These are phyloP conservation scores for Oidiodendron maius DNA, from an alignment of 495 filamentous ascomycete species.

Conservation along the genomic window DNA sequence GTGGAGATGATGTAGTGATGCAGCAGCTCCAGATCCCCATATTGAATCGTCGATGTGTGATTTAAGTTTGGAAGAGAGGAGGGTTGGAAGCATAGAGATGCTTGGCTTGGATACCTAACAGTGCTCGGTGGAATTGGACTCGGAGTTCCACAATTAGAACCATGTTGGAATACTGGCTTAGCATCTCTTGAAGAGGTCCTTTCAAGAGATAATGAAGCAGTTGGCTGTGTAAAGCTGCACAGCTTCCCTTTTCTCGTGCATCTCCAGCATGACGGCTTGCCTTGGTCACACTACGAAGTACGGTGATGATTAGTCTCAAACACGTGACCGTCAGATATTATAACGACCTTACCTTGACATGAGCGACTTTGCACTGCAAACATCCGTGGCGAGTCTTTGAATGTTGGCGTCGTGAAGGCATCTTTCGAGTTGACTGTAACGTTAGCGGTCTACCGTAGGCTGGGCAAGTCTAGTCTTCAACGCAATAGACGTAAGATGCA, in stretches of 20 bases:
- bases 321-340: no score
- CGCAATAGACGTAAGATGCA: no score
- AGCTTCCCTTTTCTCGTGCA: not conserved
- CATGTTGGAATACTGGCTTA: no score
- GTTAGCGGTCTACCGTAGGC: no score
- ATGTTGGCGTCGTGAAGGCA: slow-evolving; percentile 11
- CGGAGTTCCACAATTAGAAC: no score
- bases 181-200: not conserved
- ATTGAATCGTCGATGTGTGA: not conserved
- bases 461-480: no score
- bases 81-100: no score
- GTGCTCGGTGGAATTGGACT: no score
- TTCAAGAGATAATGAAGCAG: not conserved
- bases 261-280: slow-evolving; percentile 1
- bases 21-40: slow-evolving; percentile 14
- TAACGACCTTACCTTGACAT: slow-evolving; percentile 5
- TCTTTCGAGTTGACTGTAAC: no score
- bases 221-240: not conserved
- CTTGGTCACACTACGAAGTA: slow-evolving; percentile 3
- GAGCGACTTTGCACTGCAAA: slow-evolving; percentile 4
- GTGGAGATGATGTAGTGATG: slow-evolving; percentile 12
- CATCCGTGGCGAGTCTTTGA: slow-evolving; percentile 11
- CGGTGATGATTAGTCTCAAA: not conserved
- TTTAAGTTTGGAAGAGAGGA: not conserved
- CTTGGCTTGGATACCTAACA: no score